A percentile compares a stretch with the other conserved stretches of the same genome.
Conservation (phyloP, 2,329 filamentous ascomycete species). For the Metarhizium humberi region DNA sequence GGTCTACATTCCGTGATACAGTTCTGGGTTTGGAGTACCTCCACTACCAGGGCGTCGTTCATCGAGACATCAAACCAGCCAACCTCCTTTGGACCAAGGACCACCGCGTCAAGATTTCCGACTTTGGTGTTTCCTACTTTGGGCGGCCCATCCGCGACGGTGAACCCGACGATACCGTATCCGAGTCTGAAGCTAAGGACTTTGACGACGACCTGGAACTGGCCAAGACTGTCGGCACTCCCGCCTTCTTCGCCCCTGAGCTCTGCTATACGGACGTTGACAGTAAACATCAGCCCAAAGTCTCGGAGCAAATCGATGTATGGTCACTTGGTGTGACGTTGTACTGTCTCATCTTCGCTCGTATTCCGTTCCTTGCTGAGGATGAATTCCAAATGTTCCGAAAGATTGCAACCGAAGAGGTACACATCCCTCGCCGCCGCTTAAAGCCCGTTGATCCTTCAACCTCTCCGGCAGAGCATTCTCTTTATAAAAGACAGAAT, state of each 20-base stretch:
- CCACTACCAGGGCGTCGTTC: constrained; percentile 77
- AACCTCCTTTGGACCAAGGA: constrained; percentile 83
- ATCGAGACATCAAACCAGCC: constrained; percentile 79
- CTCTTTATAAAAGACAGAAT: constrained; percentile 47
- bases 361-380: constrained; percentile 85
- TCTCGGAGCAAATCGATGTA: constrained; percentile 91
- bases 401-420: constrained; percentile 85
- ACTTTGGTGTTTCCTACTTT: constrained; percentile 97
- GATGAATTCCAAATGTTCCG: constrained; percentile 89
- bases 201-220: constrained; percentile 90
- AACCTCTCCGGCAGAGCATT: constrained; percentile 44
- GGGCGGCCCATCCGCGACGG: constrained; percentile 79
- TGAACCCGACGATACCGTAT: constrained; percentile 63
- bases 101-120: constrained; percentile 90
- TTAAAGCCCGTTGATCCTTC: constrained; percentile 65
- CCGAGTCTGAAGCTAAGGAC: constrained; percentile 75
- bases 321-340: constrained; percentile 96
- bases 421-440: constrained; percentile 75
- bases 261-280: constrained; percentile 81
- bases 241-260: constrained; percentile 95
- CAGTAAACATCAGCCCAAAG: constrained; percentile 59
- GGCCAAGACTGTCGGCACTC: constrained; percentile 96
- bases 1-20: constrained; percentile 82
- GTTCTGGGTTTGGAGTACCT: constrained; percentile 90
- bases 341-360: constrained; percentile 89